Evolutionary conservation across 495 filamentous ascomycete species (phyloP).

Genomic region (Viridothelium virens): DNA sequence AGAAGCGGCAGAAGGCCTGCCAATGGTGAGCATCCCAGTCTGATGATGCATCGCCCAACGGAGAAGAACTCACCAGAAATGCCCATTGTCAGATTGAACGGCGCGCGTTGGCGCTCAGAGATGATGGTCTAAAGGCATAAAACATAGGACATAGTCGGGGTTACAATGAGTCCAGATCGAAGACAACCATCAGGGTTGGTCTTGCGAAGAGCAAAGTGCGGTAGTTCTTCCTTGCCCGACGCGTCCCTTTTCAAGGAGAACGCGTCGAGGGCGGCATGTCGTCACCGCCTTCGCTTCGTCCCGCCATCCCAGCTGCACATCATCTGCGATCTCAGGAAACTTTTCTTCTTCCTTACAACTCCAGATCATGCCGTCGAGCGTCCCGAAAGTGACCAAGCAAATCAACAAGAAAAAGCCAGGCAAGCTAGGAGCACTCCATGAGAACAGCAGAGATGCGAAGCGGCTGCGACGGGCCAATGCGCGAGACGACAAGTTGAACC

Average conservation of each 20-base stretch:
- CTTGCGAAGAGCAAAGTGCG: neutral
- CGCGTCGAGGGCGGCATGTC: conserved; percentile 1
- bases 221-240: neutral
- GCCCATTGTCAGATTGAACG: conserved; percentile 29
- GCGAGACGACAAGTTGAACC: conserved; percentile 68
- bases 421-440: conserved; percentile 61
- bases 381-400: conserved; percentile 75
- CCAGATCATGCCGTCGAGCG: conserved; percentile 60
- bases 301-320: neutral
- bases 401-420: conserved; percentile 74
- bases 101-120: neutral
- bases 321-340: neutral
- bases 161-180: neutral
- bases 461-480: conserved; percentile 63
- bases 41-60: neutral
- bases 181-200: neutral
- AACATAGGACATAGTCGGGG: neutral
- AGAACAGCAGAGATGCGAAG: conserved; percentile 72
- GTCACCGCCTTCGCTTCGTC: conserved; percentile 12
- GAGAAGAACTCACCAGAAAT: conserved; percentile 34
- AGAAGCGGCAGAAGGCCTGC: conserved; percentile 82
- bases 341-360: neutral
- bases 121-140: neutral
- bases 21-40: conserved; percentile 13
- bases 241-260: neutral